Base-by-base conservation (phyloP, 2,329 filamentous ascomycete genomes). In the Phyllosticta capitalensis region DNA sequence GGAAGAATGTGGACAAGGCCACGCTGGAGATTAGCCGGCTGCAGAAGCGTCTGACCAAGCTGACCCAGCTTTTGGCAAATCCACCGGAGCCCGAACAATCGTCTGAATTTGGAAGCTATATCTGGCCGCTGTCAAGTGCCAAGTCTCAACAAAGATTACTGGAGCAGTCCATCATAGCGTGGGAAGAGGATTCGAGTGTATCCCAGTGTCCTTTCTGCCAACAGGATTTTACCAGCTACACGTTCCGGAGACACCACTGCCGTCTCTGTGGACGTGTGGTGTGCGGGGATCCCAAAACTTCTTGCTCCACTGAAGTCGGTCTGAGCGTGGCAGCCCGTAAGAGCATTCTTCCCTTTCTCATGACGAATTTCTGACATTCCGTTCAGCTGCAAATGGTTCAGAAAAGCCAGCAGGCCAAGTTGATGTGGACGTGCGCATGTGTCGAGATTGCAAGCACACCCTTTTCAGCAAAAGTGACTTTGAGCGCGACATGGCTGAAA, bases 191-290 rank as follows among this genome's bases (percentile, higher is more conserved):
- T 72, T 81, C 86, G 0, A 83, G 79, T 30, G 91, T 99, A 5
- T 63, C 79, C 1, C 85, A 86, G 64, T 99, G 94, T 69, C 94
- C 94, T 0, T 96, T 96, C 68, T 99, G 94, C 67, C 89, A 95
- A 69, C 94, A 99, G 67, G 90, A 96, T 60, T 99, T 99, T 72
- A 88, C 90, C 0, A 88, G 86, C 14, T 97, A 96, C 82, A 89
- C 90, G 1, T 95, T 97, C 68, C 84, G 94, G 67, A 81, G 94
- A 65, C 94, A 97, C 72, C 94, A 99, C 73, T 99, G 94, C 73
- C 84, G 94, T 58, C 87, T 95, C 73, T 99, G 94, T 67, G 94
- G 94, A 3, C 84, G 88, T 51, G 91, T 99, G 0, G 90, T 99
- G 0, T 99, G 94, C 69, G 90, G 90, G 12, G 94, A 99, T 72